Evolutionary conservation across 139 green algal species (phyloP), one percentile per base, ranked within the genome.

Genomic region (Asterochloris erici): DNA sequence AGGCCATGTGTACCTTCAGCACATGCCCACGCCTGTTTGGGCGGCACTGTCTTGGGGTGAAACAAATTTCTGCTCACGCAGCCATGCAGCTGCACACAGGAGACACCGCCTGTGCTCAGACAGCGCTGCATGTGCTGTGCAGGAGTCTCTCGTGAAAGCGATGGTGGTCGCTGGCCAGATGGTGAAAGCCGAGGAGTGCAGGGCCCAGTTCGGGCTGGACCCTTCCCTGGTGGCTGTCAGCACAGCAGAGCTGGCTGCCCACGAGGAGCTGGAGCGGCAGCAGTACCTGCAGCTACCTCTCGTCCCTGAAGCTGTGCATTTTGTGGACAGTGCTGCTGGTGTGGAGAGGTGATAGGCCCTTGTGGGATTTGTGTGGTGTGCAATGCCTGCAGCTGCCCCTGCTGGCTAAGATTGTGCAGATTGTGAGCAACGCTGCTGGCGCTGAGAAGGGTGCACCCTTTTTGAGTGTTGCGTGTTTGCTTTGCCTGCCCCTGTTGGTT

Each of bases 321-420:
- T 81, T 63, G 12, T 81, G 47, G 77, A 81, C 27, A 16, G 27
- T 19, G 63, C 73, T 16, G 63, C 15, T 29, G 21, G 69, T 64
- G 82, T 96, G 86, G 71, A 85, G 23, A 91, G 73, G 89, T 89
- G 16, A 95, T 81, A 1, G 66, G 19, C 66, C 21, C 19, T 23
- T 92, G 4, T 54, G 38, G 38, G 38, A 54, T 2, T 54, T 54
- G 38, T 6, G 38, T 54, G 38, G 2, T 54, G 38, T 2, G 2
- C 4, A 54, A 54, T 10, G 4, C 38, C 38, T 54, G 38, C 38
- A 54, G 38, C 38, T 54, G 38, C 38, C 4, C 38, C 38, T 54
- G 38, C 38, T 54, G 38, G 38, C 38, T 54, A 6, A 54, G 38
- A 54, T 6, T 54, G 38, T 54, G 38, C 38, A 54, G 4, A 2